Evolutionary conservation across 1,139 yeast species (phyloP).

Genomic region (Yamadazyma friedrichii): DNA sequence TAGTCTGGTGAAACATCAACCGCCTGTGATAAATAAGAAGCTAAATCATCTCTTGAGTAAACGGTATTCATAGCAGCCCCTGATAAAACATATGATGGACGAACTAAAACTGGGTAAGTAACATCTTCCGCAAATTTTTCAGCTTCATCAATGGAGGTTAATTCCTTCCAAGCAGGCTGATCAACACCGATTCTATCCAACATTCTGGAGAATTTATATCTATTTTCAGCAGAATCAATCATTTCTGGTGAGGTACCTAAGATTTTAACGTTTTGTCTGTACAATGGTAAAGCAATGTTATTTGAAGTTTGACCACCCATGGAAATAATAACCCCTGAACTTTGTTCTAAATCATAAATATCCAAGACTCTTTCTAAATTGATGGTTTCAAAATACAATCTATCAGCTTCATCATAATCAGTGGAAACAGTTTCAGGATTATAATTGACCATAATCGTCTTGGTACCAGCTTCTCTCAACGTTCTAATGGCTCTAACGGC

Average conservation of each 20-base stretch:
- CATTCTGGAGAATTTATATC: slow-evolving; percentile 98
- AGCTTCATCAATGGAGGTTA: slow-evolving; percentile 91
- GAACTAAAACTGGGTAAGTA: slow-evolving; percentile 91
- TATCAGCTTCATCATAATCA: slow-evolving; percentile 97
- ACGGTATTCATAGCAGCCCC: slow-evolving; percentile 99
- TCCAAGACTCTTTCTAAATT: slow-evolving; percentile 94
- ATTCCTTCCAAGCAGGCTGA: slow-evolving; percentile 99
- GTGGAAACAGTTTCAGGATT: slow-evolving; percentile 99
- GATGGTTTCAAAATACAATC: slow-evolving; percentile 94
- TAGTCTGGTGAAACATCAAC: slow-evolving; percentile 97
- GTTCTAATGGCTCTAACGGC: slow-evolving; percentile 96
- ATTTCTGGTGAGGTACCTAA: slow-evolving; percentile 97
- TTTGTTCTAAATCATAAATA: slow-evolving; percentile 89
- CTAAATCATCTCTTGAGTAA: slow-evolving; percentile 85
- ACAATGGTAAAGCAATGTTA: slow-evolving; percentile 90
- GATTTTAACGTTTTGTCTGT: slow-evolving; percentile 93
- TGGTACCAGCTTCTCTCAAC: slow-evolving; percentile 78
- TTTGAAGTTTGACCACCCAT: slow-evolving; percentile 99
- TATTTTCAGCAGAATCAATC: slow-evolving; percentile 98
- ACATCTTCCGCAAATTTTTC: slow-evolving; percentile 89
- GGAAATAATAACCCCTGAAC: slow-evolving; percentile 90
- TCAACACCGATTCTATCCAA: slow-evolving; percentile 95
- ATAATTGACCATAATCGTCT: slow-evolving; percentile 96
- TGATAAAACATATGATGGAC: slow-evolving; percentile 96
- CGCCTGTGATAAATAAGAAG: slow-evolving; percentile 85